Evolutionary conservation across 202 grass and related monocot genomes (phyloP), one percentile per base, ranked within the genome.

Genomic region (Dendrocalamus latiflorus): DNA sequence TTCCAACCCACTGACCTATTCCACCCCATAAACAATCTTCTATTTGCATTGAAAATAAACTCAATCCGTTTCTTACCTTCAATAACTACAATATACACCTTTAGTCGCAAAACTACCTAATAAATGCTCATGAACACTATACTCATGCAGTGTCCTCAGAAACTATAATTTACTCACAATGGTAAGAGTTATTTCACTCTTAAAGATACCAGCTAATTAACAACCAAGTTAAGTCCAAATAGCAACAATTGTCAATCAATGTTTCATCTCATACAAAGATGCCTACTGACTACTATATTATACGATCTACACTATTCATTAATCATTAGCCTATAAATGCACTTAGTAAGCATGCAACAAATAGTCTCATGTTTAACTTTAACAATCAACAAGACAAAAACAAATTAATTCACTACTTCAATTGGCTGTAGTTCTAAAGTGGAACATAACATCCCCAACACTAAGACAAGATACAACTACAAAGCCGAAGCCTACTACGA

Each of bases 311-410:
- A 55, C 50, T 68, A 66, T 54, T 70, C 28, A 67, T n/a, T n/a
- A n/a, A n/a, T n/a, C n/a, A n/a, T 50, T 50, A 30, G 58, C 37
- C 18, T 58, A 78, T 25, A 54, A 42, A 74, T 86, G 74, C 49
- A 38, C 16, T 79, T 28, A 65, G 42, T 47, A 74, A 83, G 51
- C 17, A 74, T 45, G 34, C 43, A 85, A 83, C 62, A 75, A 30
- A 45, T 67, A 75, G 51, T 79, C 33, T 16, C 21, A 61, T 67
- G 12, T 21, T 39, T 18, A 63, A 71, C 28, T 79, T 24, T 54
- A 53, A 85, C 22, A 50, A 14, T 50, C n/a, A 42, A 47, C 37
- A 79, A 30, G 24, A 65, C 24, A 86, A 25, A 71, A 48, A 68
- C 0, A 79, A 75, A 82, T 47, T 54, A 51, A 30, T 56, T 65